phyloP scores from a whole-genome alignment of 495 filamentous ascomycete species.

The Trypethelium eluteriae region DNA sequence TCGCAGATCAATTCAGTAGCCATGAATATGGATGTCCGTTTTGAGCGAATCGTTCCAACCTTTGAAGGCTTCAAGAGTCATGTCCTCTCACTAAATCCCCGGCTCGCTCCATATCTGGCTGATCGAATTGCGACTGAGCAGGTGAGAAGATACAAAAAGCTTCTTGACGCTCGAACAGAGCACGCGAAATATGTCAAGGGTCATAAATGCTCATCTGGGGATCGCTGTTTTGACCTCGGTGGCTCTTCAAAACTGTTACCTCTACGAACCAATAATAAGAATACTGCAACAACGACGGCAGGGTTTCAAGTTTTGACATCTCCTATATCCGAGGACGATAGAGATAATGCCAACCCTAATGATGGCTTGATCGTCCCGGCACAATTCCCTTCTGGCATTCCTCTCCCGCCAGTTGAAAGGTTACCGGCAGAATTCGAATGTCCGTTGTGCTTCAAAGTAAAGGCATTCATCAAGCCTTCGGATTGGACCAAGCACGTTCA shows the following conservation, averaged over 20 bases:
- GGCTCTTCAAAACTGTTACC: conserved; percentile 49
- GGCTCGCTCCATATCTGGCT: conserved; percentile 58
- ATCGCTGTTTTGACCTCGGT: conserved; percentile 57
- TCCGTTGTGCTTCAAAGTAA: conserved; percentile 79
- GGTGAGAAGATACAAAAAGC: conserved; percentile 65
- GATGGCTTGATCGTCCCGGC: conserved; percentile 62
- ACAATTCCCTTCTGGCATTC: conserved; percentile 73
- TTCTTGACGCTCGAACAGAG: conserved; percentile 59
- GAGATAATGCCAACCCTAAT: conserved; percentile 43
- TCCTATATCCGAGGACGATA: conserved; percentile 49
- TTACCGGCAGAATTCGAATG: conserved; percentile 92
- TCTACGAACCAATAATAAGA: conserved; percentile 36
- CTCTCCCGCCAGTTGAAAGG: conserved; percentile 67
- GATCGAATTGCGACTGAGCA: conserved; percentile 82
- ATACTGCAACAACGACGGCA: conserved; percentile 35
- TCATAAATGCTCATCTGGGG: conserved; percentile 48
- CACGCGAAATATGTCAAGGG: conserved; percentile 53
- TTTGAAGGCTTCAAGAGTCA: conserved; percentile 70
- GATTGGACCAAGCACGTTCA: conserved; percentile 98
- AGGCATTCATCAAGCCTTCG: conserved; percentile 88
- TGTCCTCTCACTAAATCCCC: conserved; percentile 63
- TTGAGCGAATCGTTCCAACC: conserved; percentile 54
- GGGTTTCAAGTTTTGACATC: conserved; percentile 45
- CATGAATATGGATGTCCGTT: conserved; percentile 40
- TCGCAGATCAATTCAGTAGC: conserved; percentile 22